A percentile compares a stretch with the other conserved stretches of the same genome.
Conservation (phyloP, 805 yeast species). For the Brettanomyces nanus region DNA sequence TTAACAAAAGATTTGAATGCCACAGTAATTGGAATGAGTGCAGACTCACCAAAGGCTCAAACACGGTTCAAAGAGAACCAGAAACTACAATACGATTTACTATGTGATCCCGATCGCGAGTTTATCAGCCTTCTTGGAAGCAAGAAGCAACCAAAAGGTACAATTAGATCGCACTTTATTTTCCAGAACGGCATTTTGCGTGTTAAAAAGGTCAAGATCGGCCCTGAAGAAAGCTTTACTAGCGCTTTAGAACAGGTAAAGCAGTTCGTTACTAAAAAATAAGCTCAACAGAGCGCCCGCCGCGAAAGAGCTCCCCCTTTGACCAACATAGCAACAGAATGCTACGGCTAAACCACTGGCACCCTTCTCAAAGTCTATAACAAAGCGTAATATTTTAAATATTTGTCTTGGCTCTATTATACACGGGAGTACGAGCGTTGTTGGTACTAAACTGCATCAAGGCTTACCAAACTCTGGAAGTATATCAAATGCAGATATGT, state of each 20-base stretch:
- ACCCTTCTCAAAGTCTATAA: too few species aligned
- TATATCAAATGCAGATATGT: too few species aligned
- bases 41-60: slow-evolving; percentile 77
- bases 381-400: too few species aligned
- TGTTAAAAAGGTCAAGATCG: slow-evolving; percentile 42
- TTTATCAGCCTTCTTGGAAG: slow-evolving; percentile 76
- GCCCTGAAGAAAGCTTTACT: slow-evolving; percentile 51
- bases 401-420: too few species aligned
- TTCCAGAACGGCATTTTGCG: slow-evolving; percentile 68
- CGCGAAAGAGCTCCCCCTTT: too few species aligned
- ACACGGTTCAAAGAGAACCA: slow-evolving; percentile 68
- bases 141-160: slow-evolving; percentile 65
- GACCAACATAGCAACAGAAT: too few species aligned
- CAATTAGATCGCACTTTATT: slow-evolving; percentile 87
- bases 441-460: too few species aligned
- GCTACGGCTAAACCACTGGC: too few species aligned
- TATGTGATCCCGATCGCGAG: slow-evolving; percentile 67
- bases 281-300: too few species aligned
- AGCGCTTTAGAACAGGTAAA: slow-evolving; percentile 53
- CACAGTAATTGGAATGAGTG: slow-evolving; percentile 70
- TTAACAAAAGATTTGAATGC: slow-evolving; percentile 39
- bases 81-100: slow-evolving; percentile 59
- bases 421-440: too few species aligned
- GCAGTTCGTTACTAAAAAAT: slow-evolving; percentile 29
- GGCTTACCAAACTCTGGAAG: too few species aligned